Percentiles rank a stretch among this genome's conserved stretches.
These are phyloP conservation scores for Tulasnella sp. DNA, from an alignment of 768 basidiomycete genomes.

Conservation along the genomic window DNA sequence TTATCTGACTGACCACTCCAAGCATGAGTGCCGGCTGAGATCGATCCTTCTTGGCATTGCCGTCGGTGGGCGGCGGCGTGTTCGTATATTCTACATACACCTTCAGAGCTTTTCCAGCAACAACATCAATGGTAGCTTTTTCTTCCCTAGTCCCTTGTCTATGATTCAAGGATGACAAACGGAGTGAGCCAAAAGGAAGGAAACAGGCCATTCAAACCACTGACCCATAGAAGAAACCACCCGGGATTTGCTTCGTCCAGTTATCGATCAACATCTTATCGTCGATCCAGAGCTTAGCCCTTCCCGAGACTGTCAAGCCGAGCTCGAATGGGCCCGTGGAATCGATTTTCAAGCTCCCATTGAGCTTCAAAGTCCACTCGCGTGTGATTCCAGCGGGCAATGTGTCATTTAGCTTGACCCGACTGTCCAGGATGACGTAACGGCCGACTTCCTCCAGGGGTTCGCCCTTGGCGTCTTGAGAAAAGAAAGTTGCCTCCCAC, in stretches of 20 bases:
- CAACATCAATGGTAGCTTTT: slow-evolving; percentile 38
- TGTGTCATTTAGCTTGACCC: slow-evolving; percentile 59
- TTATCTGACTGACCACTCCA: slow-evolving; percentile 40
- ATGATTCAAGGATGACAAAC: slow-evolving; percentile 42
- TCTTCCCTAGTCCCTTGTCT: slow-evolving; percentile 59
- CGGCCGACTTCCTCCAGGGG: slow-evolving; percentile 25
- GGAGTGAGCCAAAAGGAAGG: slow-evolving; percentile 16
- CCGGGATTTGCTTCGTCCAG: slow-evolving; percentile 61
- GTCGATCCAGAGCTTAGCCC: slow-evolving; percentile 51
- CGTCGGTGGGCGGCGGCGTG: slow-evolving; percentile 37
- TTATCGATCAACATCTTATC: slow-evolving; percentile 59
- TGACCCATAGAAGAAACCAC: slow-evolving; percentile 59
- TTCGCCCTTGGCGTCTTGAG: slow-evolving; percentile 41
- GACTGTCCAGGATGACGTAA: slow-evolving; percentile 50
- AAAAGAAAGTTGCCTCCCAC: slow-evolving; percentile 54
- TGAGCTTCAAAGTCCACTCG: slow-evolving; percentile 47
- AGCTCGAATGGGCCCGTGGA: slow-evolving; percentile 41
- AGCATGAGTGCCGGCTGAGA: slow-evolving; percentile 60
- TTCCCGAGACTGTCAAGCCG: slow-evolving; percentile 31
- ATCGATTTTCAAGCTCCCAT: slow-evolving; percentile 38
- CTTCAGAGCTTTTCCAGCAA: slow-evolving; percentile 37
- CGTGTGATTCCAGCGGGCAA: slow-evolving; percentile 42
- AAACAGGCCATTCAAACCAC: neutral
- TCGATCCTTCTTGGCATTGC: slow-evolving; percentile 28
- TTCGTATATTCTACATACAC: slow-evolving; percentile 56